phyloP scores from a whole-genome alignment of 2,329 filamentous ascomycete genomes.

The Allantophomopsis lycopodina region DNA sequence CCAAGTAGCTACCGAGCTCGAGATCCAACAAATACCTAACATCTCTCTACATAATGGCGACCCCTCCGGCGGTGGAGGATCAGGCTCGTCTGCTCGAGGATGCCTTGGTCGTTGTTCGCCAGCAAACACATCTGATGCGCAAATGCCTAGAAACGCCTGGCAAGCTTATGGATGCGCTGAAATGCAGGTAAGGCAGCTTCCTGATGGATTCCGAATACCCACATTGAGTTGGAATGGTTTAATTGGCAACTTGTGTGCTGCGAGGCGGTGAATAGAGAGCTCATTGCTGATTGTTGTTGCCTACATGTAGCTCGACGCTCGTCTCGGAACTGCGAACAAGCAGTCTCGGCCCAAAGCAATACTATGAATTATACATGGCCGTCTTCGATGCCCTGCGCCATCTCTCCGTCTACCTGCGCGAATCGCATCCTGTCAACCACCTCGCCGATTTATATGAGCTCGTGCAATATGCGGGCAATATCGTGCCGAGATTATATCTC shows the following conservation, averaged over 20 bases:
- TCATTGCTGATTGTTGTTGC: constrained; percentile 4
- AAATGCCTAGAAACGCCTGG: constrained; percentile 93
- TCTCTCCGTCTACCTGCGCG: constrained; percentile 88
- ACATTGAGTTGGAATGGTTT: constrained; percentile 2
- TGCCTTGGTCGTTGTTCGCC: constrained; percentile 88
- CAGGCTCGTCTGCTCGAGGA: constrained; percentile 92
- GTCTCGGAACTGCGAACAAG: constrained; percentile 97
- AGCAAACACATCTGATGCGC: constrained; percentile 95
- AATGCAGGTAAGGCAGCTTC: constrained; percentile 71
- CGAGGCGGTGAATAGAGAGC: too few species aligned
- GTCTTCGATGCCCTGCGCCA: constrained; percentile 97
- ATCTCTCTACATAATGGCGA: constrained; percentile 24
- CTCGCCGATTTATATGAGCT: constrained; percentile 96
- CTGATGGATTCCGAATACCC: constrained; percentile 1
- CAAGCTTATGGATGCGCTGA: constrained; percentile 98
- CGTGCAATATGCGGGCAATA: constrained; percentile 96
- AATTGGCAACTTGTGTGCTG: constrained; percentile 5
- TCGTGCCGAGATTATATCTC: constrained; percentile 87
- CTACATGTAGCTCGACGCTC: constrained; percentile 65
- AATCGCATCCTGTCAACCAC: constrained; percentile 96
- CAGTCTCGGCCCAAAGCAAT: constrained; percentile 96
- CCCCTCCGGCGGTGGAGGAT: constrained; percentile 57
- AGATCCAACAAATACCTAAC: neutral
- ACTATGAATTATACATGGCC: constrained; percentile 99
- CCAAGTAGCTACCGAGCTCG: too few species aligned